Evolutionary conservation across 2,329 filamentous ascomycete genomes (phyloP).

Genomic region (Lachnellula hyalina): DNA sequence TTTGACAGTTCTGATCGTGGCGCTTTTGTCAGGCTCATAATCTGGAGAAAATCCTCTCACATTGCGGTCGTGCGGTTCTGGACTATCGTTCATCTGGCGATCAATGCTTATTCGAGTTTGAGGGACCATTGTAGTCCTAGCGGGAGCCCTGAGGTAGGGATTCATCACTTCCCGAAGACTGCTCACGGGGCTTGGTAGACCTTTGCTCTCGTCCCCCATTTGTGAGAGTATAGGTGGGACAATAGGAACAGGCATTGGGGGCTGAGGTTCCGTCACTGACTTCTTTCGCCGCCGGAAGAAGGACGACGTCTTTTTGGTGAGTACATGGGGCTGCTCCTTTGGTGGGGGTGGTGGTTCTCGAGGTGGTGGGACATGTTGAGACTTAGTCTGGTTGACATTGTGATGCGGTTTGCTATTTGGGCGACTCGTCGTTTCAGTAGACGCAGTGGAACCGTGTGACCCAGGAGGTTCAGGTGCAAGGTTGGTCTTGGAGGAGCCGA

Average conservation of each 20-base stretch:
- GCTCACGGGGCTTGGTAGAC: slow-evolving; percentile 57
- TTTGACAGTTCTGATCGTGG: slow-evolving; percentile 63
- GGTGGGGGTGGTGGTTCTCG: slow-evolving; percentile 25
- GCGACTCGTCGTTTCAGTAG: slow-evolving; percentile 36
- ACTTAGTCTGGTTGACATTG: slow-evolving; percentile 44
- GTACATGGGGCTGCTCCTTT: slow-evolving; percentile 29
- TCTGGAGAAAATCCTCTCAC: slow-evolving; percentile 66
- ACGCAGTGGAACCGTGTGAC: slow-evolving; percentile 32
- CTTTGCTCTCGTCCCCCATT: slow-evolving; percentile 21
- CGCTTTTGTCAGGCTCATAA: slow-evolving; percentile 67
- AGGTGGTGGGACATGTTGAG: slow-evolving; percentile 24
- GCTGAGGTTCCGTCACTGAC: slow-evolving; percentile 65
- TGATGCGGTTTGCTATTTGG: slow-evolving; percentile 38
- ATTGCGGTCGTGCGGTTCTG: slow-evolving; percentile 17
- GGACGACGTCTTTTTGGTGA: slow-evolving; percentile 88
- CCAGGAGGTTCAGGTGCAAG: slow-evolving; percentile 31
- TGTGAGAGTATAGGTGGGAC: slow-evolving; percentile 35
- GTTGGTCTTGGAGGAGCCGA: slow-evolving; percentile 60
- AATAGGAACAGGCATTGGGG: slow-evolving; percentile 50
- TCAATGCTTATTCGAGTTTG: slow-evolving; percentile 16
- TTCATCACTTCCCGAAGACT: slow-evolving; percentile 84
- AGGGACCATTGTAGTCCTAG: slow-evolving; percentile 19
- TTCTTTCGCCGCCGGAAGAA: slow-evolving; percentile 95
- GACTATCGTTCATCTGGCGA: slow-evolving; percentile 20
- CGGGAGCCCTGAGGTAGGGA: slow-evolving; percentile 56